Evolutionary conservation across 2,329 filamentous ascomycete genomes (phyloP).

Genomic region (Hymenoscyphus infarciens): DNA sequence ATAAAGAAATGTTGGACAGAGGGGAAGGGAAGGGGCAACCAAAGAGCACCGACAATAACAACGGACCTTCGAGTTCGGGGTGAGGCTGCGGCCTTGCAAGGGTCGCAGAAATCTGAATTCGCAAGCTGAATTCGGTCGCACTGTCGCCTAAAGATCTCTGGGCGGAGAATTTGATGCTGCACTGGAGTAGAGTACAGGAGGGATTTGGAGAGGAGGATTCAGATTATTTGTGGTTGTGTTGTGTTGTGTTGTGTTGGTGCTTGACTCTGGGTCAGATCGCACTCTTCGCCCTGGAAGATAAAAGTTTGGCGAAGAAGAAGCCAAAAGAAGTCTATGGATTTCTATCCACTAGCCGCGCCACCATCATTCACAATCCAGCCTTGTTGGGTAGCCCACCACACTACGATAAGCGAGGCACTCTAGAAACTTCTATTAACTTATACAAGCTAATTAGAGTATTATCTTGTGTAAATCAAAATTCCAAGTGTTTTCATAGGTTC

Average conservation of each 20-base stretch:
- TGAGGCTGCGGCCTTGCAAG: not conserved
- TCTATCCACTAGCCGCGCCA: not conserved
- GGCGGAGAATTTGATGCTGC: not conserved
- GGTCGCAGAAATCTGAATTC: not conserved
- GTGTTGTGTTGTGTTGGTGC: not conserved
- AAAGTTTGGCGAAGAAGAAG: conserved; percentile 4
- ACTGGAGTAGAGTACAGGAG: not conserved
- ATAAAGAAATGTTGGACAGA: not conserved
- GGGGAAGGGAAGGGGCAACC: not conserved
- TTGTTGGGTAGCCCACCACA: not conserved
- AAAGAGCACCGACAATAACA: not conserved
- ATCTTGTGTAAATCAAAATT: not conserved
- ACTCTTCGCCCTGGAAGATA: not conserved
- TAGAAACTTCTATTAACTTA: not conserved
- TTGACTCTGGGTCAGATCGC: not conserved
- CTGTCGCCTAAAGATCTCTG: not conserved
- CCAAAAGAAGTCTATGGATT: not conserved
- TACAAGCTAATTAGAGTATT: not conserved
- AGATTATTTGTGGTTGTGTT: not conserved
- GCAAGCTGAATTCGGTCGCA: no score
- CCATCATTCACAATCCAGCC: not conserved
- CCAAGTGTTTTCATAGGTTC: not conserved
- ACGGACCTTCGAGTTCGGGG: not conserved
- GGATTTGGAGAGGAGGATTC: not conserved
- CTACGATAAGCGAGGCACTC: not conserved